Evolutionary conservation across 148 eudicot genomes (phyloP).

Genomic region (Agrostemma githago): DNA sequence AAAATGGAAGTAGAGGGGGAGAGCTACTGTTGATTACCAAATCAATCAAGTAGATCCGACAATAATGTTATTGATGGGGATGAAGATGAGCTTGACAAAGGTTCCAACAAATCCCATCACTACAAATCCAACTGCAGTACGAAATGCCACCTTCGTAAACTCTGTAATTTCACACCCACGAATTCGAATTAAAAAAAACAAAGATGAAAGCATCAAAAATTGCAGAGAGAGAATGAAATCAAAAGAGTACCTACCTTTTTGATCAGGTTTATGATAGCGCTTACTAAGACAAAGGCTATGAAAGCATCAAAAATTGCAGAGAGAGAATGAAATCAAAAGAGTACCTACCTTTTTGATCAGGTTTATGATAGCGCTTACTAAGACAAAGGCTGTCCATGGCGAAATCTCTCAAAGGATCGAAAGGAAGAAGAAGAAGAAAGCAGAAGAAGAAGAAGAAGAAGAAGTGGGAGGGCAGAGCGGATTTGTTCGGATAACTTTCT

Average conservation of each 20-base stretch:
- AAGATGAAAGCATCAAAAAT: neutral
- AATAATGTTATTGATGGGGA: conserved; percentile 65
- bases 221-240: neutral
- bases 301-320: too few species aligned
- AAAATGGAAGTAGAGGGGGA: too few species aligned
- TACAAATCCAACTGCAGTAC: conserved; percentile 62
- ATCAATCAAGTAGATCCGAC: conserved; percentile 51
- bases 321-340: neutral
- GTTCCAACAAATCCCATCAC: conserved; percentile 76
- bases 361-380: conserved; percentile 65
- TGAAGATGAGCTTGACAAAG: conserved; percentile 63
- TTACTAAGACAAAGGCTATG: conserved; percentile 68
- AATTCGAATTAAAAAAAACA: neutral
- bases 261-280: conserved; percentile 63
- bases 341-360: conserved; percentile 48
- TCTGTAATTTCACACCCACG: conserved; percentile 25
- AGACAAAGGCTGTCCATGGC: conserved; percentile 65
- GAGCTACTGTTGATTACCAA: too few species aligned
- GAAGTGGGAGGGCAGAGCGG: too few species aligned
- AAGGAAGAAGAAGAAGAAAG: too few species aligned
- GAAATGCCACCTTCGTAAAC: too few species aligned
- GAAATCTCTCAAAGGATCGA: conserved; percentile 66
- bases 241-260: conserved; percentile 33
- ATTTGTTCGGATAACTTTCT: too few species aligned
- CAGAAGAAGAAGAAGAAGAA: too few species aligned